Percentiles rank a stretch among this genome's conserved stretches.
These are phyloP conservation scores for Carpinus fangiana DNA, from an alignment of 306 rosid species.

Conservation along the genomic window DNA sequence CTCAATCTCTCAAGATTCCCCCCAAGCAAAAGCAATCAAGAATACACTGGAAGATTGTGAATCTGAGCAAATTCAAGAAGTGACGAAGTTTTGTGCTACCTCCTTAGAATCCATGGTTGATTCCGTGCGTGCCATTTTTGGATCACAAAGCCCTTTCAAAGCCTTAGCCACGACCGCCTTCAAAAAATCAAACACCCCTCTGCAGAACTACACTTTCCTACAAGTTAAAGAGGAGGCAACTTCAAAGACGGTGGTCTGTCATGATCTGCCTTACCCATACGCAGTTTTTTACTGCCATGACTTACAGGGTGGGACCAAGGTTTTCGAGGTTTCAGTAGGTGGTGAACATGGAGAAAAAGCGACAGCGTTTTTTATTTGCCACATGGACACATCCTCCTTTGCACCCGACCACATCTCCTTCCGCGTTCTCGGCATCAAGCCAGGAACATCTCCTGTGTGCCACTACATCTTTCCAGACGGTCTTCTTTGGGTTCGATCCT, in stretches of 20 bases:
- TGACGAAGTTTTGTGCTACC: conserved; percentile 61
- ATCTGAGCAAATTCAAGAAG: conserved; percentile 50
- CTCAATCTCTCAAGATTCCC: conserved; percentile 48
- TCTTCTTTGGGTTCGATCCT: conserved; percentile 48
- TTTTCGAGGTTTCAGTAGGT: conserved; percentile 46
- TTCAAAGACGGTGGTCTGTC: conserved; percentile 61
- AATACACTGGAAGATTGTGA: conserved; percentile 61
- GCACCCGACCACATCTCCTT: conserved; percentile 58
- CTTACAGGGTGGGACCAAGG: conserved; percentile 39
- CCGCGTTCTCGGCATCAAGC: conserved; percentile 43
- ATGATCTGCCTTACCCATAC: conserved; percentile 72
- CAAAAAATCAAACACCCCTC: conserved; percentile 29
- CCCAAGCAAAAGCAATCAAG: conserved; percentile 66
- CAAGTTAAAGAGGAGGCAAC: conserved; percentile 36
- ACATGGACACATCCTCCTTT: conserved; percentile 82
- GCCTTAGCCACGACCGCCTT: conserved; percentile 46
- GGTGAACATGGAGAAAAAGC: conserved; percentile 45
- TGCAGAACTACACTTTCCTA: conserved; percentile 65
- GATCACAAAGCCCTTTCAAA: conserved; percentile 36
- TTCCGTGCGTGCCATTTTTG: conserved; percentile 42
- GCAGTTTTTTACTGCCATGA: conserved; percentile 71
- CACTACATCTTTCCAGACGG: conserved; percentile 69
- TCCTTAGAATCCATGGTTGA: conserved; percentile 69
- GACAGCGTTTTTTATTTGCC: conserved; percentile 59
- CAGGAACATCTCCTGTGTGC: conserved; percentile 66